phyloP scores from a whole-genome alignment of 2,329 filamentous ascomycete genomes.

The Hymenoscyphus scutula region DNA sequence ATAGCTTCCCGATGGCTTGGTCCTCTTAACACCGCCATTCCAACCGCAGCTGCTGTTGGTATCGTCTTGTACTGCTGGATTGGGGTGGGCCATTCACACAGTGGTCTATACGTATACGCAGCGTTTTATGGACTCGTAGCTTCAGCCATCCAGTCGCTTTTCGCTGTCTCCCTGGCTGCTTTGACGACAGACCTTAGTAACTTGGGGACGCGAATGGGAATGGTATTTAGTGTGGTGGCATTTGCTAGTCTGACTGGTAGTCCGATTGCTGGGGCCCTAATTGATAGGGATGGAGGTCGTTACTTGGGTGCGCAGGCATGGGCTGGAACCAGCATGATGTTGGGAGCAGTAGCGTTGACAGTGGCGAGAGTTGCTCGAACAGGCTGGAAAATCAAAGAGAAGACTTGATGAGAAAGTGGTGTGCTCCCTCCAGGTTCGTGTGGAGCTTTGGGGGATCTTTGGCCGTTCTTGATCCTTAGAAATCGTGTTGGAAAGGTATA shows the following conservation, averaged over 20 bases:
- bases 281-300: not conserved
- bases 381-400: not conserved
- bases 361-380: conserved; percentile 1
- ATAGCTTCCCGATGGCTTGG: conserved; percentile 48
- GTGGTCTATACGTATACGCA: conserved; percentile 49
- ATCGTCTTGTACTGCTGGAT: conserved; percentile 49
- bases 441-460: too few species aligned
- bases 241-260: conserved; percentile 53
- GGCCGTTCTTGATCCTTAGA: too few species aligned
- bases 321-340: not conserved
- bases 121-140: conserved; percentile 50
- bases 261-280: conserved; percentile 40
- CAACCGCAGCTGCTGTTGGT: conserved; percentile 39
- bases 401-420: not conserved
- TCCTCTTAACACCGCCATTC: conserved; percentile 50
- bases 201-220: conserved; percentile 54
- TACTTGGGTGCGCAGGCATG: conserved; percentile 8
- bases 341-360: conserved; percentile 1
- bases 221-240: conserved; percentile 52
- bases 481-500: too few species aligned
- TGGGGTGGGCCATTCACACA: conserved; percentile 40
- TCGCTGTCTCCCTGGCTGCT: conserved; percentile 49
- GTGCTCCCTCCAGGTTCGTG: too few species aligned
- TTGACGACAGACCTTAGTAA: conserved; percentile 52
- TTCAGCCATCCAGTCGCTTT: conserved; percentile 50